Evolutionary conservation across 2,329 filamentous ascomycete species (phyloP).

Genomic region (Fonsecaea nubica): DNA sequence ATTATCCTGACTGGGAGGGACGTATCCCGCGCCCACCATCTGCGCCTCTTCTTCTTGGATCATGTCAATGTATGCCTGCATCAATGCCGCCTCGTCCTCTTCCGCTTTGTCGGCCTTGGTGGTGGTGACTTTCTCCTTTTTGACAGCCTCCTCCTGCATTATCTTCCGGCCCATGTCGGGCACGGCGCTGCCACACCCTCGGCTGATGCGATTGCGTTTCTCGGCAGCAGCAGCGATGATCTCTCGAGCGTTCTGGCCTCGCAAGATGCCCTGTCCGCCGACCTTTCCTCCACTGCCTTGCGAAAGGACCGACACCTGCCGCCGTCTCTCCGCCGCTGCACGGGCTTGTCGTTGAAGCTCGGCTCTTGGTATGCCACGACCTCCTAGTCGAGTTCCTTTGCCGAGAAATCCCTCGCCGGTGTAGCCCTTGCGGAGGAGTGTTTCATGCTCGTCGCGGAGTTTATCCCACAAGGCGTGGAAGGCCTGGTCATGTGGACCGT

Average conservation of each 20-base stretch:
- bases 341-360: constrained; percentile 79
- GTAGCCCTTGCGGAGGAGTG: constrained; percentile 78
- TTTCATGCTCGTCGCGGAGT: constrained; percentile 82
- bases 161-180: constrained; percentile 68
- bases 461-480: constrained; percentile 91
- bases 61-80: constrained; percentile 83
- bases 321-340: constrained; percentile 74
- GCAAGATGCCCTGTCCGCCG: constrained; percentile 66
- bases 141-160: constrained; percentile 63
- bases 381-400: constrained; percentile 75
- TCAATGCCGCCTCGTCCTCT: constrained; percentile 85
- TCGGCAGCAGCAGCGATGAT: constrained; percentile 76
- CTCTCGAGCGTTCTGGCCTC: constrained; percentile 71
- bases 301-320: constrained; percentile 51
- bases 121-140: constrained; percentile 74
- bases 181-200: constrained; percentile 77
- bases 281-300: constrained; percentile 72
- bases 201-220: constrained; percentile 68
- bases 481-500: constrained; percentile 79
- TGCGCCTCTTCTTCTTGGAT: constrained; percentile 78
- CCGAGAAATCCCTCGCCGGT: constrained; percentile 88
- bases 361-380: constrained; percentile 66
- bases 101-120: constrained; percentile 88
- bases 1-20: constrained; percentile 59
- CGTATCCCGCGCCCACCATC: constrained; percentile 63